phyloP scores from a whole-genome alignment of 2,329 filamentous ascomycete genomes.

The Lithohypha guttulata region DNA sequence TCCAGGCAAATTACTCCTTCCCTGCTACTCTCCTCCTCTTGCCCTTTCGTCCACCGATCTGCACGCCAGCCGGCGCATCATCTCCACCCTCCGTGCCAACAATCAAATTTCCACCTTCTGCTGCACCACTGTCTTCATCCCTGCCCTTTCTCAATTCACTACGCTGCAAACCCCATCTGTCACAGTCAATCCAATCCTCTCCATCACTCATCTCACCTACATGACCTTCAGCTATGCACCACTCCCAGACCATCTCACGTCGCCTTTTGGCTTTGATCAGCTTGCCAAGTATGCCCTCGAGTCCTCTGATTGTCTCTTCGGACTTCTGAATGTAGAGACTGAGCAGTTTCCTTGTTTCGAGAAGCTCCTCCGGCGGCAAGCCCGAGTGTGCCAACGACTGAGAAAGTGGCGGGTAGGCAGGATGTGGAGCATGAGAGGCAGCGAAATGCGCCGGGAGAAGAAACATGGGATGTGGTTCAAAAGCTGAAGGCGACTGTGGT shows the following conservation, averaged over 20 bases:
- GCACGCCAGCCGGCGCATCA: neutral
- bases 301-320: constrained; percentile 50
- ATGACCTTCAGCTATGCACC: constrained; percentile 53
- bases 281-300: constrained; percentile 45
- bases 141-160: constrained; percentile 50
- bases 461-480: constrained; percentile 45
- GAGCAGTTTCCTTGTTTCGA: constrained; percentile 51
- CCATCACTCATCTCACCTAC: constrained; percentile 57
- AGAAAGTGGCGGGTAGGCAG: constrained; percentile 42
- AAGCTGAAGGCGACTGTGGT: constrained; percentile 29
- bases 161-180: constrained; percentile 47
- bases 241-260: constrained; percentile 48
- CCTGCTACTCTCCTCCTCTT: constrained; percentile 7
- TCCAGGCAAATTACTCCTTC: neutral
- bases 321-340: constrained; percentile 56
- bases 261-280: constrained; percentile 49
- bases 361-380: constrained; percentile 47
- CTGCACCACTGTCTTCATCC: constrained; percentile 44
- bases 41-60: constrained; percentile 4
- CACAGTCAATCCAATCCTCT: constrained; percentile 56
- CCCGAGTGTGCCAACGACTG: constrained; percentile 43
- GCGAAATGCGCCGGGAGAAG: constrained; percentile 38
- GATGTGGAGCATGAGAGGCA: constrained; percentile 37
- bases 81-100: neutral
- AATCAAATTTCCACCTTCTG: constrained; percentile 22